Base-by-base conservation (phyloP, 2,329 filamentous ascomycete species). In the Hymenoscyphus repandus region DNA sequence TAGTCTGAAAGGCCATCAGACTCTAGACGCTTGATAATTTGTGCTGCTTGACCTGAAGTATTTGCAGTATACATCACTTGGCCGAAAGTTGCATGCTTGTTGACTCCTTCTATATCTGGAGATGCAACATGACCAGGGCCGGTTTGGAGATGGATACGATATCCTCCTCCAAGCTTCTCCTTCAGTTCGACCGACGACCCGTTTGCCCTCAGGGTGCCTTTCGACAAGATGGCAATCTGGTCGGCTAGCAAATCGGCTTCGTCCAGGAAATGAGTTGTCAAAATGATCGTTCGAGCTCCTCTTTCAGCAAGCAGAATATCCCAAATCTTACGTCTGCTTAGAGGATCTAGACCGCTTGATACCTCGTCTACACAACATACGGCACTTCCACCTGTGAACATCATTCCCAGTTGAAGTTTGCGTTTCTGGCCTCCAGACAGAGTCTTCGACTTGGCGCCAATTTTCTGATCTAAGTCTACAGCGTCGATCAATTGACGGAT, bases 311-410 rank as follows among this genome's bases (percentile, higher is more conserved):
- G 74, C 18, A 96, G 74, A 53, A 96, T 96, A 59, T 96, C 90
- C 91, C 91, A 96, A 20, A 96, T 88, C 70, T 95, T 96, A 27
- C 90, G 75, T 49, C 92, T 78, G 17, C 87, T 91, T 1, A 96
- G 72, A 0, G 92, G 90, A 64, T 96, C 91, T 17, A 96, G 76
- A 12, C 91, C 92, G 53, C 86, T 90, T 36, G 86, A 91, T 12
- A 96, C 90, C 68, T 96, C 92, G 59, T 96, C 91, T 5, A 96
- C 83, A 62, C 90, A 93, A 69, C 91, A 96, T 0, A 96, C 85
- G 20, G 82, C 82, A 55, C 87, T 92, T 10, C 90, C 90, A 54
- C 92, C 91, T 3, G 89, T 95, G 60, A 96, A 83, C 90, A 96
- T 96, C 82, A 96, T 92, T 5, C 90, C 90, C 2, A 96, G 75